Conservation (phyloP, 208 protist species). For the Leptomonas seymouri region DNA sequence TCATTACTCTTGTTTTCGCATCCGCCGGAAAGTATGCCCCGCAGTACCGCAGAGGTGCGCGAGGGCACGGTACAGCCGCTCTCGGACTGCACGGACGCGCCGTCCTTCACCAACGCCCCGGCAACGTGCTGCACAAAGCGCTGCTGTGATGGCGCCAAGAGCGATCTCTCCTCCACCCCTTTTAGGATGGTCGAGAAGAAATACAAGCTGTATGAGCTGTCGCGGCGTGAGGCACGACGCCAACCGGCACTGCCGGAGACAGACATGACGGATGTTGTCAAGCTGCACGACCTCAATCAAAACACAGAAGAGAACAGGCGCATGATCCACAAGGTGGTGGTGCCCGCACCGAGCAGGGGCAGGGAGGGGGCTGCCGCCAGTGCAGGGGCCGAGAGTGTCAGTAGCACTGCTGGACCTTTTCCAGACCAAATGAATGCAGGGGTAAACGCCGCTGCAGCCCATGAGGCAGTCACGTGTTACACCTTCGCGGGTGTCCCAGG, state of each 20-base stretch:
- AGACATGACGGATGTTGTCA: constrained; percentile 65
- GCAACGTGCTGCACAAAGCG: constrained; percentile 13
- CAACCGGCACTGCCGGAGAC: constrained; percentile 34
- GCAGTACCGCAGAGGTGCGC: not conserved
- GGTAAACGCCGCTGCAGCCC: not conserved
- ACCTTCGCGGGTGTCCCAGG: constrained; percentile 77
- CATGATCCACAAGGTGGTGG: constrained; percentile 37
- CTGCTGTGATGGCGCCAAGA: constrained; percentile 15
- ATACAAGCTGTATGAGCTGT: constrained; percentile 74
- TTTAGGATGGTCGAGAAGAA: constrained; percentile 62
- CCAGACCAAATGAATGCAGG: no score
- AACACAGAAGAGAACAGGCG: constrained; percentile 63
- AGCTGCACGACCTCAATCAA: constrained; percentile 44
- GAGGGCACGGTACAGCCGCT: not conserved
- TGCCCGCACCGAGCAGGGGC: constrained; percentile 1
- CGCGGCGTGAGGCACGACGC: constrained; percentile 45
- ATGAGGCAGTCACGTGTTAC: constrained; percentile 47
- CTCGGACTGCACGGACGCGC: not conserved
- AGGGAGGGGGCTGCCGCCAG: not conserved
- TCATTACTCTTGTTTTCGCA: no score
- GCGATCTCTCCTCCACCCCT: constrained; percentile 36
- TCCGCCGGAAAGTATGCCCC: no score
- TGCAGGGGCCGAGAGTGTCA: not conserved
- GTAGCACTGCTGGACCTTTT: not conserved
- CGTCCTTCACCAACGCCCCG: not conserved